Base-by-base conservation (phyloP, 164 flowering plant genomes). In the grape (Vitis vinifera) region DNA sequence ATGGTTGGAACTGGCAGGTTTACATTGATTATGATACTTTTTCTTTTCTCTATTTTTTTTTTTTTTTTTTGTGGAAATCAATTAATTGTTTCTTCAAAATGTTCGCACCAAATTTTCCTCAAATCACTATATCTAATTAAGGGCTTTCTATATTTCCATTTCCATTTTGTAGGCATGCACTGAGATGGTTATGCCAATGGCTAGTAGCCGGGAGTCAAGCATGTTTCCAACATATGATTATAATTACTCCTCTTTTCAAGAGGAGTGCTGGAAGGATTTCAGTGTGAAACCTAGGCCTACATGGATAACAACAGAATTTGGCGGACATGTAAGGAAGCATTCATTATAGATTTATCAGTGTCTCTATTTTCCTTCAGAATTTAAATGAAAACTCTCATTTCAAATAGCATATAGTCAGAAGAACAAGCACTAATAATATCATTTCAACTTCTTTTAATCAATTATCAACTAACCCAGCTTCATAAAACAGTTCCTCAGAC, bases 1-100 rank as follows among this genome's bases (percentile, higher is more conserved):
- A 75, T 79, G 98, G 97, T 69, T 89, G 98, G 98, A 74, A 91
- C 74, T 94, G 96, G 94, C 97, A 94, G 98, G 97, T 90, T 4
- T 27, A 12, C 51, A 2, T 15, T 17, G 55, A 60, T 67, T 29
- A 0, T 16, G 2, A 49, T 55, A 12, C 11, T n/a, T 17, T 59
- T 16, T 30, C 10, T 55, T 53, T 23, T 56, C n/a, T 29, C 19
- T 9, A 23, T 30, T n/a, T n/a, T 30, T n/a, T 11, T n/a, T n/a
- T 30, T n/a, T 11, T 2, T 6, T 37, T 37, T 6, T 37, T 37
- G 23, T 6, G 4, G 30, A 59, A 30, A 14, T 55, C 51, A 27
- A 50, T 27, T 50, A 55, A 47, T 66, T 31, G 15, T 53, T 19
- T 23, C 50, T 23, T 55, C 13, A 66, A 8, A 48, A 9, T 65